Evolutionary conservation across 2,329 filamentous ascomycete genomes (phyloP).

Genomic region (Neurospora sp.): DNA sequence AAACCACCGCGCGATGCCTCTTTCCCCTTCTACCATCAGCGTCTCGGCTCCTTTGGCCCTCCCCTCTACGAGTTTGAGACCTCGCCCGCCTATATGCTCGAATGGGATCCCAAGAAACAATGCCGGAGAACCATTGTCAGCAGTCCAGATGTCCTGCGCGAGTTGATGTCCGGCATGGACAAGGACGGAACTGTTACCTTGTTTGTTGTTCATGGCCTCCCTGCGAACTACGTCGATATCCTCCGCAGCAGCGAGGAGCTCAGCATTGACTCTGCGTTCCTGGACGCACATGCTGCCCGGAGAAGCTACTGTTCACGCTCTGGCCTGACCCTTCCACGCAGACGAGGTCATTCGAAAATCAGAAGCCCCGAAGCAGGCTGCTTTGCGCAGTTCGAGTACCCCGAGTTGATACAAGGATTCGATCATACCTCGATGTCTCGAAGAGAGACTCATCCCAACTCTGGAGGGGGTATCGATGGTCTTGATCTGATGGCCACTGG

Average conservation of each 20-base stretch:
- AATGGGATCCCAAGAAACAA: conserved; percentile 9
- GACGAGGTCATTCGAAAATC: background rate
- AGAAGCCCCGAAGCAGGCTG: background rate
- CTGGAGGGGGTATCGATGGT: background rate
- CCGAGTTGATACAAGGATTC: conserved; percentile 19
- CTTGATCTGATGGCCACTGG: conserved; percentile 13
- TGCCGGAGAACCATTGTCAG: conserved; percentile 8
- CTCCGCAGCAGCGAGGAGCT: conserved; percentile 13
- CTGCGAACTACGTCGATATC: conserved; percentile 13
- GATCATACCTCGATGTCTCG: background rate
- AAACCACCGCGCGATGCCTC: background rate
- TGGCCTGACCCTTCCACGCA: background rate
- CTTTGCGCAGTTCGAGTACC: conserved; percentile 22
- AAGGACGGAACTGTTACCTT: conserved; percentile 4
- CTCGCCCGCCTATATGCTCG: conserved; percentile 14
- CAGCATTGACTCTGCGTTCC: conserved; percentile 21
- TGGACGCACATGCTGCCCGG: conserved; percentile 22
- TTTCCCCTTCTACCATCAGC: background rate
- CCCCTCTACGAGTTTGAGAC: conserved; percentile 1
- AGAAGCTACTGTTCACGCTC: conserved; percentile 17
- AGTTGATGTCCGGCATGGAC: background rate
- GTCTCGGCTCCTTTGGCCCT: background rate
- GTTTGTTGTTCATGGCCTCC: conserved; percentile 20
- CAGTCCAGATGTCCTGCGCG: conserved; percentile 11
- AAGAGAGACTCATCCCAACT: background rate